Conservation (phyloP, 2,329 filamentous ascomycete genomes). For the Hymenoscyphus fraxineus region DNA sequence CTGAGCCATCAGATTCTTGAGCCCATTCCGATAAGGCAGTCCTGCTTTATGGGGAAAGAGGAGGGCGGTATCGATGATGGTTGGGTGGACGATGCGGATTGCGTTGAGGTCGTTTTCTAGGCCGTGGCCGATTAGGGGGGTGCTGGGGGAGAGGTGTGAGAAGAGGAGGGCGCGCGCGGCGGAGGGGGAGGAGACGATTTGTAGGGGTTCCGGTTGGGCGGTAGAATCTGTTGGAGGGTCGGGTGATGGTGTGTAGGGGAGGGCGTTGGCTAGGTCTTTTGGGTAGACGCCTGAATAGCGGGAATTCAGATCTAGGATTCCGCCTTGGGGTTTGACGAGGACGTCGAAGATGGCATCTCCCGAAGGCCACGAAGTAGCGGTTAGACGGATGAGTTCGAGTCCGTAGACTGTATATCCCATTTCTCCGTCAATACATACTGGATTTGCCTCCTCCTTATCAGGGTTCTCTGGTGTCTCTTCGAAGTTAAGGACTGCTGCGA, state of each 20-base stretch:
- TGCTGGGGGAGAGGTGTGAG: constrained; percentile 67
- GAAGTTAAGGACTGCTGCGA: constrained; percentile 79
- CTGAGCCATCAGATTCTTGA: constrained; percentile 70
- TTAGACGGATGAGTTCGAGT: constrained; percentile 84
- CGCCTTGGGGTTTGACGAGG: constrained; percentile 77
- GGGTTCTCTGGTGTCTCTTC: constrained; percentile 68
- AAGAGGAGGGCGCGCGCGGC: constrained; percentile 76
- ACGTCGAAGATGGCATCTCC: constrained; percentile 75
- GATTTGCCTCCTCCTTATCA: constrained; percentile 48
- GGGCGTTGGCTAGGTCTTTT: constrained; percentile 69
- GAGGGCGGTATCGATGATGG: constrained; percentile 79
- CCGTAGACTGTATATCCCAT: constrained; percentile 94
- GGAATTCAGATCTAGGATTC: constrained; percentile 86
- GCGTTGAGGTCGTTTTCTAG: constrained; percentile 94
- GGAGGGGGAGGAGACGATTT: constrained; percentile 71
- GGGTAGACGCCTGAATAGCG: constrained; percentile 83
- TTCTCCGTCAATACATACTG: constrained; percentile 90
- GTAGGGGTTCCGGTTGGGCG: constrained; percentile 47
- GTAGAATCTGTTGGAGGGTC: neutral
- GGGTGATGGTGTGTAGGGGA: constrained; percentile 45
- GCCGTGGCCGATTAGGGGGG: constrained; percentile 85
- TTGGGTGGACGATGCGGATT: constrained; percentile 77
- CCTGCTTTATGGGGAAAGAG: constrained; percentile 76
- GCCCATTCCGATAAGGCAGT: constrained; percentile 70
- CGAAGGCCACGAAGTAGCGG: constrained; percentile 80